These are phyloP conservation scores for Adansonia rubrostipa DNA, from an alignment of 441 rosid species.

Conservation along the genomic window DNA sequence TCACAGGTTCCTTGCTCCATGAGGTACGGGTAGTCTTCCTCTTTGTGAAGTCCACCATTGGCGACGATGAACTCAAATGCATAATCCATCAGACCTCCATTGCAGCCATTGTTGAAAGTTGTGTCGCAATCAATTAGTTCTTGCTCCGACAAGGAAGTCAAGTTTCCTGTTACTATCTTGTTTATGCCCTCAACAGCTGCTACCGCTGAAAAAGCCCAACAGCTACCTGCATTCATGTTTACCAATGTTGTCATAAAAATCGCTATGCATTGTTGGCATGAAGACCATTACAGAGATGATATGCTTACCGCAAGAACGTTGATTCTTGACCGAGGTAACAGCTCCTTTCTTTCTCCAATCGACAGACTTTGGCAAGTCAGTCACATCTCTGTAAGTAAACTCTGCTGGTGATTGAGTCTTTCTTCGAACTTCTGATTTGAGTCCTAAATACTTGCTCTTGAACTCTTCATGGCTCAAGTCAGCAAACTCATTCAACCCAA, in stretches of 20 bases:
- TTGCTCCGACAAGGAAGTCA: constrained; percentile 85
- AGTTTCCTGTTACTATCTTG: constrained; percentile 77
- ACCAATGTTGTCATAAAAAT: neutral
- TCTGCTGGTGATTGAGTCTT: constrained; percentile 41
- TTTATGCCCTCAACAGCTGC: constrained; percentile 95
- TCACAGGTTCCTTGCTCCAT: constrained; percentile 93
- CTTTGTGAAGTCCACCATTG: constrained; percentile 84
- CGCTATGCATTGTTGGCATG: neutral
- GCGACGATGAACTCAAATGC: constrained; percentile 72
- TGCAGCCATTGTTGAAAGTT: constrained; percentile 79
- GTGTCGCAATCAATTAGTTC: constrained; percentile 91
- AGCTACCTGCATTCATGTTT: constrained; percentile 64
- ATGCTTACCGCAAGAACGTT: constrained; percentile 67
- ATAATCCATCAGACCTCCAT: constrained; percentile 97
- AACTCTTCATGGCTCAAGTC: constrained; percentile 69
- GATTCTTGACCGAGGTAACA: constrained; percentile 71
- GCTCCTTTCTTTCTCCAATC: constrained; percentile 83
- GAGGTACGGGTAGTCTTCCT: constrained; percentile 88
- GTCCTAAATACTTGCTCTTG: constrained; percentile 57
- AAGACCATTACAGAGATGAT: neutral
- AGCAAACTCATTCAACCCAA: constrained; percentile 39
- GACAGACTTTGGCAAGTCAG: constrained; percentile 60
- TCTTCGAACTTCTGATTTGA: constrained; percentile 37
- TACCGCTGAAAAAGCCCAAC: constrained; percentile 98
- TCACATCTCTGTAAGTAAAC: constrained; percentile 48